A percentile compares a stretch with the other conserved stretches of the same genome.
Conservation (phyloP, 139 green algal species). For the Closterium sp. region DNA sequence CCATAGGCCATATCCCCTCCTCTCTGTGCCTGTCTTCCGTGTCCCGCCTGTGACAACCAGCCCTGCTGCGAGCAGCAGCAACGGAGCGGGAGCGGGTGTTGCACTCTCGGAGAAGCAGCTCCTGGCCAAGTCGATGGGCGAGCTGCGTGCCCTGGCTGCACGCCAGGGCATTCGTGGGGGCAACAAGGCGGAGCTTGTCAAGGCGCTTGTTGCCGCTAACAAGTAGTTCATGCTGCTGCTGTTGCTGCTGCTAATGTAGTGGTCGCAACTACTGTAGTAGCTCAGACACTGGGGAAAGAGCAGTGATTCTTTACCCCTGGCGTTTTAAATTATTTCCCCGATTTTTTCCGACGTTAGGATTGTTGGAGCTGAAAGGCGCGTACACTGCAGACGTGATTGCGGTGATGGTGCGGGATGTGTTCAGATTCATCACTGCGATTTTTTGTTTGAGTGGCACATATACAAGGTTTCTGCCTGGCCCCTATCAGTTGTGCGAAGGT, state of each 20-base stretch:
- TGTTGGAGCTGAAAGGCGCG: no score
- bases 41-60: neutral
- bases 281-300: no score
- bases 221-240: neutral
- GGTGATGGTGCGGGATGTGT: no score
- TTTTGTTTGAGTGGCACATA: no score
- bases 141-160: neutral
- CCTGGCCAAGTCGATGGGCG: neutral
- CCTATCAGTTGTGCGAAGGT: no score
- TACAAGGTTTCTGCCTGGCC: no score
- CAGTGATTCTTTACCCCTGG: no score
- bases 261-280: no score
- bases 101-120: neutral
- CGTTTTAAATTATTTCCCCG: no score
- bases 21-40: neutral
- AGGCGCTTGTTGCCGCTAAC: neutral
- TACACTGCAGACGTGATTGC: no score
- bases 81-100: neutral
- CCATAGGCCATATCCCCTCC: neutral
- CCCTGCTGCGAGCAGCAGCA: neutral
- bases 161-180: neutral
- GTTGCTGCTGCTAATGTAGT: neutral
- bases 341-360: no score
- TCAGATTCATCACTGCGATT: no score
- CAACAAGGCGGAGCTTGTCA: neutral